Evolutionary conservation across 495 filamentous ascomycete genomes (phyloP).

Genomic region (Lasiosphaeria hispida): DNA sequence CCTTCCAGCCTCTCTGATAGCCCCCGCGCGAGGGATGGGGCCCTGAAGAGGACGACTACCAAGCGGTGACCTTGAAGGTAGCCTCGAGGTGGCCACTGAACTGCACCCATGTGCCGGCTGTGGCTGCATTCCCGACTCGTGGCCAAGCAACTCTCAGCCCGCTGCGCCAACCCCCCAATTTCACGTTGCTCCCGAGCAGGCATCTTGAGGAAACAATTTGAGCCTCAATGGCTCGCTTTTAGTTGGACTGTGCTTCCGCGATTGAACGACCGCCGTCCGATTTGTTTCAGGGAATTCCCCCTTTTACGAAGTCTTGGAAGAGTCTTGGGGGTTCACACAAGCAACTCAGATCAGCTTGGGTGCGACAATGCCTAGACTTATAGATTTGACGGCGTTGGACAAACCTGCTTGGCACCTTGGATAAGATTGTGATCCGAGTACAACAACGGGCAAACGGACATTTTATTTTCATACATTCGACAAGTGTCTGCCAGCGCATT

Average conservation of each 20-base stretch:
- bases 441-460: conserved; percentile 19
- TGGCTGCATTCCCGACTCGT: conserved; percentile 17
- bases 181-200: conserved; percentile 1
- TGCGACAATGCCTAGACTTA: conserved; percentile 32
- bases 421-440: conserved; percentile 30
- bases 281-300: conserved; percentile 13
- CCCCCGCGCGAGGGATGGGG: background rate
- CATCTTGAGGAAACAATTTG: conserved; percentile 9
- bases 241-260: background rate
- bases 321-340: conserved; percentile 14
- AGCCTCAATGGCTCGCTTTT: conserved; percentile 14
- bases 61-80: background rate
- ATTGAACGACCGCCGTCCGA: background rate
- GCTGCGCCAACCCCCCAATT: background rate
- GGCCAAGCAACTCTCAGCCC: background rate
- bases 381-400: conserved; percentile 21
- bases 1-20: background rate
- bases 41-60: background rate
- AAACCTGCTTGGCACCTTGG: conserved; percentile 34
- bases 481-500: background rate
- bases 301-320: conserved; percentile 12
- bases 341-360: conserved; percentile 11
- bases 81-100: background rate
- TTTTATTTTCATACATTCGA: background rate
- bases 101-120: conserved; percentile 8